Base-by-base conservation (phyloP, 2,329 filamentous ascomycete species). In the Drechslerella stenobrocha region DNA sequence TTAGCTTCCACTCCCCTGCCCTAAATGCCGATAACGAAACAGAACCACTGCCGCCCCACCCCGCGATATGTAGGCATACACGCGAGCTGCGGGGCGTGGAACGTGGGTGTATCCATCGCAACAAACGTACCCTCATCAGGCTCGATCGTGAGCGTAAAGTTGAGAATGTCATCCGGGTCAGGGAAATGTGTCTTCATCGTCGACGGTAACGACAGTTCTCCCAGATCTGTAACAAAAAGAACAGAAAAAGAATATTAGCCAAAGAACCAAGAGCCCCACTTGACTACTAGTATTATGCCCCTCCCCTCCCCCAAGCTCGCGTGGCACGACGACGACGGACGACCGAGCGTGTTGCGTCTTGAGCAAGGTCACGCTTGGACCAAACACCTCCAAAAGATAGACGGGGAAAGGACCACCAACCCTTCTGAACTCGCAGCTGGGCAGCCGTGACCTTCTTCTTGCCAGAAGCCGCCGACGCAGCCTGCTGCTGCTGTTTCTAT, bases 371-470 rank as follows among this genome's bases (percentile, higher is more conserved):
- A n/a, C n/a, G n/a, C n/a, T n/a, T n/a, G 4, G 35, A 42, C 34
- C 37, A 24, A 48, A 56, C 53, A 24, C 34, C 42, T 3, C 11
- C 18, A 45, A 35, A 9, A 37, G 52, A 51, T 46, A 56, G 11
- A 11, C 13, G 24, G 34, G 30, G n/a, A 15, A 34, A 46, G 15
- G 40, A 15, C 20, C 18, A 74, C 75, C 56, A 79, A 95, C 92
- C 93, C 83, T 96, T 95, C 79, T 97, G 93, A 69, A 96, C 90
- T 67, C 93, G 88, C 70, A 97, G 80, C 79, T 97, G 91, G 56
- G 93, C 93, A 15, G 93, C 90, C 20, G 93, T 97, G 71, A 98
- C 91, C 82, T 96, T 97, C 84, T 96, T 97, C 84, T 96, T 97
- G 30, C 82, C 84, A 72, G 87, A 86, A 63, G 89, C 90, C 74